A percentile compares a stretch with the other conserved stretches of the same genome.
Conservation (phyloP, 805 yeast species). For the Yarrowia keelungensis region DNA sequence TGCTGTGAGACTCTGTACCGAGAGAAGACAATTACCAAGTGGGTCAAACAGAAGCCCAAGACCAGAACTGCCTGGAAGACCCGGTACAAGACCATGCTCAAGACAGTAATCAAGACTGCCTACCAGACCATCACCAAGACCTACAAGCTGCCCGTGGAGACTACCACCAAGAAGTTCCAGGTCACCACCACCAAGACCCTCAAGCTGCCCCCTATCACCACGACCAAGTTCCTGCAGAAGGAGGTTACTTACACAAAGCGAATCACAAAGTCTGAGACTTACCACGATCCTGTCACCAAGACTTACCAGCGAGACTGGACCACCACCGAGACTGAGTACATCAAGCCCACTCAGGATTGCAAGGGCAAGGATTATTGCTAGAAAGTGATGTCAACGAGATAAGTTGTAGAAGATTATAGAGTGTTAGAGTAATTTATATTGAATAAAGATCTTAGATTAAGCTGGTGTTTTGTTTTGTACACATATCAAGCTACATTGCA, state of each 20-base stretch:
- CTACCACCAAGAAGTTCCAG: not conserved
- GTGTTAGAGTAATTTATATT: not conserved
- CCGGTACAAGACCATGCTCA: conserved; percentile 8
- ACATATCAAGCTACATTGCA: not conserved
- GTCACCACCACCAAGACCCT: conserved; percentile 22
- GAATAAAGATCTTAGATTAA: not conserved
- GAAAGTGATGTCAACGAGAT: not conserved
- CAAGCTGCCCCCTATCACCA: conserved; percentile 12
- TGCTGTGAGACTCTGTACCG: conserved; percentile 14
- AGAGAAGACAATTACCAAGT: conserved; percentile 2
- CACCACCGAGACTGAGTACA: not conserved
- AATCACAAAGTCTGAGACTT: not conserved
- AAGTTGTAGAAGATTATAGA: not conserved
- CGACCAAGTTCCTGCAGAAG: conserved; percentile 2
- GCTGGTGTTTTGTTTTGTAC: too few relatives aligned
- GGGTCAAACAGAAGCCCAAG: conserved; percentile 8
- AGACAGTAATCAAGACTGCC: conserved; percentile 13
- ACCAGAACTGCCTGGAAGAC: conserved; percentile 15
- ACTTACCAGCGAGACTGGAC: not conserved
- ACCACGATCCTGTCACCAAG: conserved; percentile 11
- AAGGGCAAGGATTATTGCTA: conserved; percentile 3
- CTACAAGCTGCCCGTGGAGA: conserved; percentile 6
- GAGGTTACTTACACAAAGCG: not conserved
- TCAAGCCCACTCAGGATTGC: conserved; percentile 6
- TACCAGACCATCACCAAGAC: conserved; percentile 12